These are phyloP conservation scores for Russula sp. DNA, from an alignment of 768 basidiomycete genomes.

Conservation along the genomic window DNA sequence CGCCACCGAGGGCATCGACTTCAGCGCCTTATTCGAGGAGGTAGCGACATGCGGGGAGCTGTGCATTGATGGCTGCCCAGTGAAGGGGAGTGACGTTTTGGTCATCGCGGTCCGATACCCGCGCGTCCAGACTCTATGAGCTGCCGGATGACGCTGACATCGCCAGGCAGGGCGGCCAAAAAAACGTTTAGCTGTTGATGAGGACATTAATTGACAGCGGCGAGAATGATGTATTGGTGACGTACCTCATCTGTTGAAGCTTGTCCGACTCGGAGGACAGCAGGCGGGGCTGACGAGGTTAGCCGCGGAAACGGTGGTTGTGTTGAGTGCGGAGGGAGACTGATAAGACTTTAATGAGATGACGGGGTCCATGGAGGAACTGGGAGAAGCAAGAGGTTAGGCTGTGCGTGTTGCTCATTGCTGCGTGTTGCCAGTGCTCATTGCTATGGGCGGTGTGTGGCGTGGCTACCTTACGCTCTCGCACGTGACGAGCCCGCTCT, in stretches of 20 bases:
- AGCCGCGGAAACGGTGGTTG: constrained; percentile 42
- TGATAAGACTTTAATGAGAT: constrained; percentile 51
- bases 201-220: neutral
- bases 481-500: neutral
- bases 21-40: constrained; percentile 91
- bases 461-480: too few relatives aligned
- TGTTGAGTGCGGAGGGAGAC: constrained; percentile 46
- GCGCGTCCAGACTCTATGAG: constrained; percentile 70
- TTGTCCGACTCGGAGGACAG: neutral
- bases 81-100: constrained; percentile 95
- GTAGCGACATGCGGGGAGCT: constrained; percentile 82
- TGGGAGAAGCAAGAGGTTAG: neutral
- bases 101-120: constrained; percentile 74
- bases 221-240: neutral
- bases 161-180: constrained; percentile 84
- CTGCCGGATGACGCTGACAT: constrained; percentile 58
- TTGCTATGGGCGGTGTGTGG: neutral
- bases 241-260: constrained; percentile 16
- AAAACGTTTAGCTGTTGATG: constrained; percentile 61
- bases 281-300: constrained; percentile 39
- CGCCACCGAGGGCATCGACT: constrained; percentile 91
- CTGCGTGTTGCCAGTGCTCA: too few relatives aligned
- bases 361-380: constrained; percentile 31
- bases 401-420: neutral
- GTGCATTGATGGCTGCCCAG: constrained; percentile 98